Base-by-base conservation (phyloP, 495 filamentous ascomycete genomes). In the Thermochaetoides thermophila region DNA sequence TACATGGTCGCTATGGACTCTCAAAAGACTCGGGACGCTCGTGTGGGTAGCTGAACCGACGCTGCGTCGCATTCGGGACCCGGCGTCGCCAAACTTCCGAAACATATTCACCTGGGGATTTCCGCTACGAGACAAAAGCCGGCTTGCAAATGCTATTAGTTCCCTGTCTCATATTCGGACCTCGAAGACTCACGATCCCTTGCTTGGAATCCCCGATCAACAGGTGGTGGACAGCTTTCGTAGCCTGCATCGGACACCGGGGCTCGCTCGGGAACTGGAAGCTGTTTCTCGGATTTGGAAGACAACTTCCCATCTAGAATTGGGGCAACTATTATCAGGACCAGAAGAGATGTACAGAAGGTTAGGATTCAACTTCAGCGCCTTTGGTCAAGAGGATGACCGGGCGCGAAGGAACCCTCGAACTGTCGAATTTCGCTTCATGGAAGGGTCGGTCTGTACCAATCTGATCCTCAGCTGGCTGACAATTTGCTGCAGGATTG, bases 311-410 rank as follows among this genome's bases (percentile, higher is more conserved):
- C 40, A 42, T 22, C 22, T 34, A 2, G 34, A 46, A 9, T 37
- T 55, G 14, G 52, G 52, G 6, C 38, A 20, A 22, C 41, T 53
- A 7, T 40, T 55, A 0, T 55, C 52, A 2, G 52, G 52, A 3
- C 27, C 38, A 0, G 29, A 30, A 3, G 38, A 31, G 31, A 44
- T 31, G 31, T 46, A 45, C 35, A 40, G 49, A 3, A 39, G 52
- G 18, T 40, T 55, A 2, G 52, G 52, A 9, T 52, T 53, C 42
- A 55, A 55, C 31, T 55, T 55, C 21, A 55, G 52, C 32, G 40
- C 49, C 3, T 55, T 55, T 22, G 52, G 52, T 0, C 20, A 41
- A 18, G 52, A 55, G 18, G 52, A 55, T 24, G 47, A 50, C 16
- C 39, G 52, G 7, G 46, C 52, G 1, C 20, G 33, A n/a, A 36